Percentiles rank a stretch among this genome's conserved stretches.
Evolutionary conservation across 345 rosid species (phyloP).

Genomic region (Lepidium aucheri): DNA sequence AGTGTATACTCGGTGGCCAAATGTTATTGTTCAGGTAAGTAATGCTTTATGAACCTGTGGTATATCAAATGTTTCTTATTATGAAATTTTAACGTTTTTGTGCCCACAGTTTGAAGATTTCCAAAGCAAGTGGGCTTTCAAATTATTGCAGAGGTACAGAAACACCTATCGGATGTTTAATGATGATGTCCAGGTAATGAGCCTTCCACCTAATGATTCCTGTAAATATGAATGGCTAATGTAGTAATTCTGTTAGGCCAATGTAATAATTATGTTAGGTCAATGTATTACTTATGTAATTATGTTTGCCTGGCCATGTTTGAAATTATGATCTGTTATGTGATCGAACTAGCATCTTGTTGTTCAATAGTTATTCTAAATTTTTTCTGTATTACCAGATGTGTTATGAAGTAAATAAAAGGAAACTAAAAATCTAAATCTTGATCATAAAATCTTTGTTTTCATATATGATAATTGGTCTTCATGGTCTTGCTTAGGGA

Average conservation of each 20-base stretch:
- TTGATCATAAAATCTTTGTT: neutral
- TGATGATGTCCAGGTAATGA: conserved; percentile 95
- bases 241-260: neutral
- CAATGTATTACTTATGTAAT: too few species aligned
- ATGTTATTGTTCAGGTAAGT: conserved; percentile 90
- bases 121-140: conserved; percentile 99
- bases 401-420: neutral
- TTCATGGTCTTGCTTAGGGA: conserved; percentile 42
- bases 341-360: neutral
- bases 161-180: conserved; percentile 81
- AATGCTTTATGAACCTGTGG: conserved; percentile 10
- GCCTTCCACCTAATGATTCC: neutral
- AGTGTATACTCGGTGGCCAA: conserved; percentile 94
- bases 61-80: neutral
- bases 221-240: neutral
- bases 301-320: neutral
- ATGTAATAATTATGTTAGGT: neutral
- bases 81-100: neutral
- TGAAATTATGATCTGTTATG: neutral
- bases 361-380: neutral
- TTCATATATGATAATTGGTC: neutral
- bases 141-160: conserved; percentile 89
- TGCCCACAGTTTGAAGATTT: conserved; percentile 88
- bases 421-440: neutral
- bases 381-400: neutral